Percentiles rank a stretch among this genome's conserved stretches.
Conservation (phyloP, 345 rosid genomes). For the Gossypium mustelinum region DNA sequence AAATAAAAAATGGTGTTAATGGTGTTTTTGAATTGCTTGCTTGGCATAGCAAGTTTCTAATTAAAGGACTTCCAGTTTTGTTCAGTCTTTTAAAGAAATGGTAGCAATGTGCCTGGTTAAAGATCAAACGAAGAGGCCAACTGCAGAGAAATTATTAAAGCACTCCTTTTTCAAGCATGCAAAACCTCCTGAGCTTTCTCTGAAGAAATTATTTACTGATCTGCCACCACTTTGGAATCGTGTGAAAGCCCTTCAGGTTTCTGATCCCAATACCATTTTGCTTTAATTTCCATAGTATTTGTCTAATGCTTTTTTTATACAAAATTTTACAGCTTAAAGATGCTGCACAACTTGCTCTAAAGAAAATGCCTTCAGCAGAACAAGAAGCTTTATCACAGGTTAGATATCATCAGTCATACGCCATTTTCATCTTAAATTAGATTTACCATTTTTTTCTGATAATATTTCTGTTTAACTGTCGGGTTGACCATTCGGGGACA, state of each 20-base stretch:
- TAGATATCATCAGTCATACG: slow-evolving; percentile 7
- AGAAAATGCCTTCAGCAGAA: slow-evolving; percentile 95
- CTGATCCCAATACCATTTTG: slow-evolving; percentile 17
- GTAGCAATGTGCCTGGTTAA: slow-evolving; percentile 99
- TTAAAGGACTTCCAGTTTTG: slow-evolving; percentile 84
- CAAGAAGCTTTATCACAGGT: slow-evolving; percentile 97
- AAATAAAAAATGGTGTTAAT: slow-evolving; percentile 9
- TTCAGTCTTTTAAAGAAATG: slow-evolving; percentile 99
- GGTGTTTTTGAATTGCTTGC: background rate
- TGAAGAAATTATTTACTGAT: slow-evolving; percentile 70
- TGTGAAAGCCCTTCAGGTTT: slow-evolving; percentile 94
- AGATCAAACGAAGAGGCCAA: slow-evolving; percentile 97
- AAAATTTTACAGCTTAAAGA: slow-evolving; percentile 70
- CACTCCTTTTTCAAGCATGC: slow-evolving; percentile 90
- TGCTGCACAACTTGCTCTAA: slow-evolving; percentile 86
- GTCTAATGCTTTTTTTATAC: slow-evolving; percentile 19
- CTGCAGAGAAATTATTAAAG: slow-evolving; percentile 87
- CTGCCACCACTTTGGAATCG: slow-evolving; percentile 92
- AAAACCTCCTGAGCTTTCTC: slow-evolving; percentile 82
- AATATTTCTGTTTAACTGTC: background rate
- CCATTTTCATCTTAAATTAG: background rate
- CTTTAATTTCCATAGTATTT: slow-evolving; percentile 3
- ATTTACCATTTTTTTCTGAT: background rate
- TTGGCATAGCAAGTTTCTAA: slow-evolving; percentile 51
- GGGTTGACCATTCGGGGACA: background rate